Evolutionary conservation across 2,329 filamentous ascomycete genomes (phyloP).

Genomic region (Phaeophleospora eucalypticola): DNA sequence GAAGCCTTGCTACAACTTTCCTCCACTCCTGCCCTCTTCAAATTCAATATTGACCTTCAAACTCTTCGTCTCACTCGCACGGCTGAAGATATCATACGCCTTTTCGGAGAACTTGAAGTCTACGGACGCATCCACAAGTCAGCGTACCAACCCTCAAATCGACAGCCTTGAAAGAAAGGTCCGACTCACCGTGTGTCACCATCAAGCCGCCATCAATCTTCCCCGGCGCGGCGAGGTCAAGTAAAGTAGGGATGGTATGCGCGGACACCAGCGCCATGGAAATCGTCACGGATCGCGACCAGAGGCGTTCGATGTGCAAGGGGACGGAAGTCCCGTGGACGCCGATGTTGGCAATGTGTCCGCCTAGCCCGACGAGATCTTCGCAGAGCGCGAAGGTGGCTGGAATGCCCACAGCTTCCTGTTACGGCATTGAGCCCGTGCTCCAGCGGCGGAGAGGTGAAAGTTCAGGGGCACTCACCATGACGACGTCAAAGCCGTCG

Average conservation of each 20-base stretch:
- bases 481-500: slow-evolving; percentile 54
- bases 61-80: slow-evolving; percentile 24
- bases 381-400: slow-evolving; percentile 46
- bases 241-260: slow-evolving; percentile 25
- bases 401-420: slow-evolving; percentile 55
- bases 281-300: slow-evolving; percentile 45
- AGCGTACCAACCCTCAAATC: neutral
- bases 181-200: slow-evolving; percentile 24
- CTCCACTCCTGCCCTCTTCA: too few relatives aligned
- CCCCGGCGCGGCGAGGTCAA: slow-evolving; percentile 23
- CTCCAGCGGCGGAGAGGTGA: too few relatives aligned
- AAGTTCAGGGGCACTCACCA: too few relatives aligned
- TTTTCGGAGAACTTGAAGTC: slow-evolving; percentile 28
- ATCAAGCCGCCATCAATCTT: slow-evolving; percentile 23
- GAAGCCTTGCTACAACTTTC: too few relatives aligned
- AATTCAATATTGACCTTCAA: slow-evolving; percentile 28
- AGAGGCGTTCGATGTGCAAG: slow-evolving; percentile 52
- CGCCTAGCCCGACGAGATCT: slow-evolving; percentile 51
- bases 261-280: slow-evolving; percentile 26
- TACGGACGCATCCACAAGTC: slow-evolving; percentile 4
- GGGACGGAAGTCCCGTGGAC: slow-evolving; percentile 54
- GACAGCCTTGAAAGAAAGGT: neutral
- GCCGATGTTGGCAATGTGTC: slow-evolving; percentile 55
- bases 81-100: slow-evolving; percentile 26
- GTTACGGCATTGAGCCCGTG: too few relatives aligned